Base-by-base conservation (phyloP, 2,329 filamentous ascomycete genomes). In the Fusarium illudens region DNA sequence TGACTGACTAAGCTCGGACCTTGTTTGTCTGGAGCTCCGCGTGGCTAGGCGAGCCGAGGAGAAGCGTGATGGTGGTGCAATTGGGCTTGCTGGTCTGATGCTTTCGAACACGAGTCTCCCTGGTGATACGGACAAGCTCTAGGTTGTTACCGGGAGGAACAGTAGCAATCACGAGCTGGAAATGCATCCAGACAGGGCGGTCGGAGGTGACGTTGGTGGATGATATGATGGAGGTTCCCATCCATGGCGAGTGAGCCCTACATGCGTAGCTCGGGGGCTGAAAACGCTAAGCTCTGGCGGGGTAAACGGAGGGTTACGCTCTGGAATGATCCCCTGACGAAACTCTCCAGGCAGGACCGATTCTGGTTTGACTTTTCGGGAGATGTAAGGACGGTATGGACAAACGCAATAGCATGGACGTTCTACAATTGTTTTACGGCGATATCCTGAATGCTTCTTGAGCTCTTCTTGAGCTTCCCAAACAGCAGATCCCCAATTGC, bases 201-300 rank as follows among this genome's bases (percentile, higher is more conserved):
- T 50, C 25, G 9, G 37, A 25, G 25, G 65, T 62, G 49, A 58
- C 53, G 52, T 58, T 58, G 20, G 30, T 4, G 10, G 27, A 30
- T 30, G 46, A 30, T 19, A 50, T 20, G 42, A 56, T 64, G 60
- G 53, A 53, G 48, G 57, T 53, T 67, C 37, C 50, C 37, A 56
- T 30, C 22, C 20, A n/a, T 25, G 44, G n/a, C 32, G 36, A n/a
- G n/a, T n/a, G n/a, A 46, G 49, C 57, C 57, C 8, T 50, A 69
- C 30, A 30, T 46, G 37, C 15, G 15, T 34, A 34, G 32, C 39
- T 44, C 22, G 37, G 37, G n/a, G 37, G 37, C 37, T 49, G 12
- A 12, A 25, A 50, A 30, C 48, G 57, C 46, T 51, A 63, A 69
- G 62, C 66, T 70, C 66, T 69, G 63, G 67, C 59, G 66, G 67